Percentiles rank a stretch among this genome's conserved stretches.
Evolutionary conservation across 176 grass and related monocot genomes (phyloP).

Genomic region (Otatea glauca): DNA sequence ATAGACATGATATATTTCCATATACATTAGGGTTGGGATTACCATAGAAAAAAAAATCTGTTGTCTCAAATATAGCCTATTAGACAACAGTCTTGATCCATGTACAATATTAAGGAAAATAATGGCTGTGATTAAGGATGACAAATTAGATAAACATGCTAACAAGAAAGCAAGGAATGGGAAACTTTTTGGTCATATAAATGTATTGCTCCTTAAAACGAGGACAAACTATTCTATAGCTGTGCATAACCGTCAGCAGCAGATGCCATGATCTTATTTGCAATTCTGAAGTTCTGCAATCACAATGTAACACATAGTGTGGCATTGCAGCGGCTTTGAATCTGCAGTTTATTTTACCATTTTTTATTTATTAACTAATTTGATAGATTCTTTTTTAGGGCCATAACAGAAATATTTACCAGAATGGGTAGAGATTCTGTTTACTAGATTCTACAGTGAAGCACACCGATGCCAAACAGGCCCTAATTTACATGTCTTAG

Average conservation of each 20-base stretch:
- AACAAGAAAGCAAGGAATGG: not conserved
- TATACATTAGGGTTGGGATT: not conserved
- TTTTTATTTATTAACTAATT: not conserved
- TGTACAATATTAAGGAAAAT: not conserved
- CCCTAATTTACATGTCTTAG: not conserved
- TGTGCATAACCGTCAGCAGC: not conserved
- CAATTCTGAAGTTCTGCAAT: slow-evolving; percentile 2
- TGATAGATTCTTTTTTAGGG: not conserved
- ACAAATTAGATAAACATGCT: not conserved
- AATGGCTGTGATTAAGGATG: not conserved
- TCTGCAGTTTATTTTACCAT: not conserved
- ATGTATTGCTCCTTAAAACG: not conserved
- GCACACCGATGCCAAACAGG: not conserved
- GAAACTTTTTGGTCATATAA: slow-evolving; percentile 9
- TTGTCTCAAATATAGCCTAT: not conserved
- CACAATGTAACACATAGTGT: not conserved
- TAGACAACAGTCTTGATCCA: not conserved
- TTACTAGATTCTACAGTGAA: not conserved
- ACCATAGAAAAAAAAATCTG: not conserved
- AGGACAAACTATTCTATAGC: not conserved
- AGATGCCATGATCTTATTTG: not conserved
- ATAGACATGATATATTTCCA: no score
- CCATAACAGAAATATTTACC: not conserved
- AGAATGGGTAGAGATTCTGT: slow-evolving; percentile 1
- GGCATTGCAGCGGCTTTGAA: not conserved